Conservation (phyloP, 768 basidiomycete genomes). For the Agaricus subrufescens region DNA sequence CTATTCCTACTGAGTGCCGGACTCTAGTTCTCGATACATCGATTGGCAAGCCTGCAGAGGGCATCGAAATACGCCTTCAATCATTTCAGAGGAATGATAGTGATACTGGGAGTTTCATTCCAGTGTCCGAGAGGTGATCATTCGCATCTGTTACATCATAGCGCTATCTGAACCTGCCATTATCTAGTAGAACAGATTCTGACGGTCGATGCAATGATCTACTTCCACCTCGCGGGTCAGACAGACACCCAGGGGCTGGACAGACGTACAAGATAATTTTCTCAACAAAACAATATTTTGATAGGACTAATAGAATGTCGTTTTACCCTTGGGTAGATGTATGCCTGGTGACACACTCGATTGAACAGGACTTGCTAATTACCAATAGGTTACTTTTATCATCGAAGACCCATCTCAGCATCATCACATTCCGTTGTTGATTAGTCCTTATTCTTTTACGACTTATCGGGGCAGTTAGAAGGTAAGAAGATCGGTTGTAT, state of each 20-base stretch:
- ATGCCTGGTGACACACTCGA: slow-evolving; percentile 12
- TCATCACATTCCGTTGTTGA: slow-evolving; percentile 87
- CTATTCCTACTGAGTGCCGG: neutral
- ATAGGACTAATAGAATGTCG: slow-evolving; percentile 50
- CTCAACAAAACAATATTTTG: slow-evolving; percentile 80
- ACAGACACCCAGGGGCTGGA: slow-evolving; percentile 48
- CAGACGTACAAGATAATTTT: slow-evolving; percentile 80
- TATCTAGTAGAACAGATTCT: slow-evolving; percentile 60
- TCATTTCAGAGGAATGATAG: slow-evolving; percentile 32
- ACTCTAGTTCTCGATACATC: slow-evolving; percentile 79
- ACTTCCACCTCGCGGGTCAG: slow-evolving; percentile 49
- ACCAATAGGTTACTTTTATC: slow-evolving; percentile 67
- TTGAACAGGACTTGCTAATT: slow-evolving; percentile 2
- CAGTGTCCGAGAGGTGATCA: slow-evolving; percentile 57
- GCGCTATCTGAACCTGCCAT: slow-evolving; percentile 8
- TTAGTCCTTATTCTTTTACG: slow-evolving; percentile 89
- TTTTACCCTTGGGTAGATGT: slow-evolving; percentile 96
- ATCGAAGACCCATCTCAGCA: slow-evolving; percentile 73
- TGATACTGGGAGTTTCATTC: slow-evolving; percentile 42
- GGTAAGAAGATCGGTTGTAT: neutral
- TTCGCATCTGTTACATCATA: neutral
- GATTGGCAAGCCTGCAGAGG: slow-evolving; percentile 73
- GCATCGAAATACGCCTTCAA: slow-evolving; percentile 63
- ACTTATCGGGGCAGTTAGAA: slow-evolving; percentile 85
- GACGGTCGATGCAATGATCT: slow-evolving; percentile 83